Percentiles rank a stretch among this genome's conserved stretches.
phyloP scores from a whole-genome alignment of 345 rosid species.

The Kandelia obovata region DNA sequence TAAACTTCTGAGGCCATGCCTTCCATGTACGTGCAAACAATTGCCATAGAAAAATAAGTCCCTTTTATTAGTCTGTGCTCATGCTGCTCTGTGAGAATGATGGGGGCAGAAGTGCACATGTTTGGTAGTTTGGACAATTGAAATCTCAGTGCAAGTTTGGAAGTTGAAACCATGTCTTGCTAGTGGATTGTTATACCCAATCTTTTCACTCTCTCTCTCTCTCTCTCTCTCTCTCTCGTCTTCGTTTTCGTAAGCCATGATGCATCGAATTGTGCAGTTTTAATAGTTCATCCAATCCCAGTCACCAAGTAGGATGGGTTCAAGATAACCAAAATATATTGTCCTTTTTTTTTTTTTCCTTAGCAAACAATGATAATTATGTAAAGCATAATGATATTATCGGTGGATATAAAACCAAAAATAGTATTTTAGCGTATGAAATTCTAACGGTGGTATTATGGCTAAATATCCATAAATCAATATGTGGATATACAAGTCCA shows the following conservation, averaged over 20 bases:
- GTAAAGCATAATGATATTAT: not conserved
- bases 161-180: not conserved
- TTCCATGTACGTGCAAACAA: not conserved
- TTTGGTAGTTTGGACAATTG: not conserved
- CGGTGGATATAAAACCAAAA: not conserved
- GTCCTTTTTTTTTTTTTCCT: not conserved
- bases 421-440: too few species aligned
- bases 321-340: not conserved
- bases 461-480: too few species aligned
- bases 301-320: not conserved
- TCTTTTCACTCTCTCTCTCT: too few species aligned
- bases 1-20: constrained; percentile 5
- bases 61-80: not conserved
- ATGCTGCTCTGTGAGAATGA: not conserved
- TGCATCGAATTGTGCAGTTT: not conserved
- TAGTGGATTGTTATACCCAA: too few species aligned
- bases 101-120: not conserved
- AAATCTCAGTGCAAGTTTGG: not conserved
- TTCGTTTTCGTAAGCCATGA: too few species aligned
- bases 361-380: not conserved
- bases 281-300: not conserved
- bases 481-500: too few species aligned
- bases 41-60: not conserved
- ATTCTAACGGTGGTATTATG: too few species aligned
- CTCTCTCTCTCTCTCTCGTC: too few species aligned